These are phyloP conservation scores for Elsinoe ampelina DNA, from an alignment of 2,329 filamentous ascomycete species.

Conservation along the genomic window DNA sequence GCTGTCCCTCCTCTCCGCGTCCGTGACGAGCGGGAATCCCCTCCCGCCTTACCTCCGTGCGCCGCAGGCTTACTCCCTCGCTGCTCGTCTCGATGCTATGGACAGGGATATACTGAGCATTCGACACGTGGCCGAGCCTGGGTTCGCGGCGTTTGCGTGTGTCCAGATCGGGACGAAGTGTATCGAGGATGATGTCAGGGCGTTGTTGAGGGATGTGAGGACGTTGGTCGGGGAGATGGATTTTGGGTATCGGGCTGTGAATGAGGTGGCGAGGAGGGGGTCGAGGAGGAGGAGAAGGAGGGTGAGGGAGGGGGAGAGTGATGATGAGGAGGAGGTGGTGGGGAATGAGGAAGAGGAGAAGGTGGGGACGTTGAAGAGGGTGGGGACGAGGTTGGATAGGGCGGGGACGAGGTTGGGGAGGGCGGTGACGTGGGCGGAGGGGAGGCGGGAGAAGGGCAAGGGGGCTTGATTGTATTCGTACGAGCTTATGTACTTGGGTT, in stretches of 20 bases:
- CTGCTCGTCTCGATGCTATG: constrained; percentile 49
- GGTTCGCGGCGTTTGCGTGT: constrained; percentile 66
- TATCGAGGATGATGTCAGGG: constrained; percentile 59
- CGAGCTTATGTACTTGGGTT: too few species aligned
- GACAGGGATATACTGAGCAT: constrained; percentile 54
- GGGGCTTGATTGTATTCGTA: not conserved
- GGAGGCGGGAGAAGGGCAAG: not conserved
- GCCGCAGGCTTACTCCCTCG: constrained; percentile 53
- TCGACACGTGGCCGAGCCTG: constrained; percentile 58
- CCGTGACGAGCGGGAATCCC: constrained; percentile 56
- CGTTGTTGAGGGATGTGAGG: constrained; percentile 51
- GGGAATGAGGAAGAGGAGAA: not conserved
- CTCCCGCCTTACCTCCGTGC: constrained; percentile 62
- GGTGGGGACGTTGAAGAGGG: not conserved
- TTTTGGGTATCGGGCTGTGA: constrained; percentile 56
- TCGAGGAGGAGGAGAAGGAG: not conserved
- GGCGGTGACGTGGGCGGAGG: not conserved
- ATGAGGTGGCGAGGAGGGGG: constrained; percentile 22
- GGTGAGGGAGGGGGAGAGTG: not conserved
- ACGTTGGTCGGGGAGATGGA: constrained; percentile 65
- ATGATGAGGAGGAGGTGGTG: not conserved
- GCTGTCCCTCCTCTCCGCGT: constrained; percentile 59
- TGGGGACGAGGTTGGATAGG: not conserved
- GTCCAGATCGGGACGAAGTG: constrained; percentile 62
- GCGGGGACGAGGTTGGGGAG: not conserved